Base-by-base conservation (phyloP, 2,329 filamentous ascomycete genomes). In the Phaeosphaeriaceae sp. region DNA sequence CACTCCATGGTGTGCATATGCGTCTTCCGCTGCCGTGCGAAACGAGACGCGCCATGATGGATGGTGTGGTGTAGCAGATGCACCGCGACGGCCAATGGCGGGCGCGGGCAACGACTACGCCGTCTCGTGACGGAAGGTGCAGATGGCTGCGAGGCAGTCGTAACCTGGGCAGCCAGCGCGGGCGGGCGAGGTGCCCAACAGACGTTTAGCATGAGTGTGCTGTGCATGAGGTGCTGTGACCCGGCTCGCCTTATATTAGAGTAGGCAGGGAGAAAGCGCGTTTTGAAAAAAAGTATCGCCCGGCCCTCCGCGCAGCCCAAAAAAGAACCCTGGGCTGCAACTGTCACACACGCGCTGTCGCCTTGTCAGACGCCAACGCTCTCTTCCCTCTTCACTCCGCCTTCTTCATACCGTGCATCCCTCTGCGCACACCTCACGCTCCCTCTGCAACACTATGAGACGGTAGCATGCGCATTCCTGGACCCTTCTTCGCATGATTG, bases 101-200 rank as follows among this genome's bases (percentile, higher is more conserved):
- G 31, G 31, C 31, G 31, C 31, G 31, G 11, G 7, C 31, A 5
- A 13, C 31, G 31, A 36, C 31, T 36, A 15, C 31, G 42, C 42
- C 42, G 42, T 45, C 49, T 17, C 41, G 48, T 31, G 27, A 56
- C 46, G 19, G n/a, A n/a, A 15, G 42, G 48, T n/a, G 47, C 40
- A 19, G 46, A 44, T 41, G 40, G 31, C 7, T 36, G 31, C 31
- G 31, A 36, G 31, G 31, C 31, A 7, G 31, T 36, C 31, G 31
- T 11, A 36, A 7, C 31, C 31, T 15, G 31, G 31, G 31, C 31
- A 58, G 51, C 40, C 41, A 42, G 31, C 51, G 53, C 53, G 42
- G 49, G 22, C 40, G 19, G 40, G 13, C n/a, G 62, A 48, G 33
- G 56, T 63, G 68, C 68, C 68, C 68, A 68, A 70, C 68, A 53